Percentiles rank a stretch among this genome's conserved stretches.
Evolutionary conservation across 768 basidiomycete species (phyloP).

Genomic region (Trametes gibbosa): DNA sequence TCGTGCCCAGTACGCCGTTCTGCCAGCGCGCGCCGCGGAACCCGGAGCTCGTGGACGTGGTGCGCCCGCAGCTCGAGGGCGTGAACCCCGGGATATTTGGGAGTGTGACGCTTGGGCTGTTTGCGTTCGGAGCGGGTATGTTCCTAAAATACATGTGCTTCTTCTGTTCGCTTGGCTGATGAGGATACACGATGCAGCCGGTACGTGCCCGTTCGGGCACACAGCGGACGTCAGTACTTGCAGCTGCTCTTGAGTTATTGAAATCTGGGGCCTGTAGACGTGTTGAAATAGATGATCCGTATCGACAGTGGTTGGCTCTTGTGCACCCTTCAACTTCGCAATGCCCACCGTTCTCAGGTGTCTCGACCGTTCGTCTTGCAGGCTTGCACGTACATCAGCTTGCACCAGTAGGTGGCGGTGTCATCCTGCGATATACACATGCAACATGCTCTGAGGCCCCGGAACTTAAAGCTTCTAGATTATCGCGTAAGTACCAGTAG

Average conservation of each 20-base stretch:
- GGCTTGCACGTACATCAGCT: too few species aligned
- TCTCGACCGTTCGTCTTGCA: too few species aligned
- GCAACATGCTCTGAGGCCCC: too few species aligned
- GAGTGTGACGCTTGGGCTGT: slow-evolving; percentile 44
- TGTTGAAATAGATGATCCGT: too few species aligned
- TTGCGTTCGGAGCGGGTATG: slow-evolving; percentile 45
- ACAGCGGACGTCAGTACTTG: slow-evolving; percentile 41
- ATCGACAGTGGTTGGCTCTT: too few species aligned
- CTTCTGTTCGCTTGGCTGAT: not conserved
- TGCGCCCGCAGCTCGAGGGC: slow-evolving; percentile 41
- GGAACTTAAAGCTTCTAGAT: too few species aligned
- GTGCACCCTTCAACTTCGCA: too few species aligned
- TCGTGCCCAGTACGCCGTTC: slow-evolving; percentile 48
- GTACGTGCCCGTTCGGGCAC: slow-evolving; percentile 45
- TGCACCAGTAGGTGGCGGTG: too few species aligned
- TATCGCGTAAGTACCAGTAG: too few species aligned
- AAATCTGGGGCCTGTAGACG: too few species aligned
- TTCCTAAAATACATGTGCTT: not conserved
- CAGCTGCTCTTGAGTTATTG: slow-evolving; percentile 30
- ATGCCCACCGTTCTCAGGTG: too few species aligned
- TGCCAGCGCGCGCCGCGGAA: slow-evolving; percentile 55
- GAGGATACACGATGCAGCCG: slow-evolving; percentile 28
- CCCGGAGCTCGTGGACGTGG: slow-evolving; percentile 44
- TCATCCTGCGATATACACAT: too few species aligned
- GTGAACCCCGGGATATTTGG: slow-evolving; percentile 54